phyloP scores from a whole-genome alignment of 352 stramenopile genomes.

The Phytophthora aleatoria region DNA sequence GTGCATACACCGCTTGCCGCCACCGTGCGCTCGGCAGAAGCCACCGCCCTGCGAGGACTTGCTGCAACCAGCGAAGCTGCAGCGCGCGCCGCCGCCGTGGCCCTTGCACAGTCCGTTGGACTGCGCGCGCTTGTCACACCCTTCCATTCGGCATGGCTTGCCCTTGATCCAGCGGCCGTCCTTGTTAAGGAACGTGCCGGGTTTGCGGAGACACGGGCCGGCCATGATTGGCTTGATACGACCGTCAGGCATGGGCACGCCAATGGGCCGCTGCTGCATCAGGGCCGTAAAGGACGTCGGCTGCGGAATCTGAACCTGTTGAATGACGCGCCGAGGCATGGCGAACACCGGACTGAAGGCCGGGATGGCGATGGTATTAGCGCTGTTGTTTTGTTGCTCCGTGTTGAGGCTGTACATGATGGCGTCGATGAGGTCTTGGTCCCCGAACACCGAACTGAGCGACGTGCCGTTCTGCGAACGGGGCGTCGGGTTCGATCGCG shows the following conservation, averaged over 20 bases:
- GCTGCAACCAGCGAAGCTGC: constrained; percentile 69
- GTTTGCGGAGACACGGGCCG: constrained; percentile 62
- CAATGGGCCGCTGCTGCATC: constrained; percentile 33
- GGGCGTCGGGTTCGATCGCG: constrained; percentile 13
- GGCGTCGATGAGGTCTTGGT: constrained; percentile 78
- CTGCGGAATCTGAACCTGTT: constrained; percentile 20
- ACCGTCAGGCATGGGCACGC: constrained; percentile 12
- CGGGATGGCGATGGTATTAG: constrained; percentile 5
- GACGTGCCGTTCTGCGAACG: constrained; percentile 42
- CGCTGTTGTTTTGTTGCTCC: constrained; percentile 31
- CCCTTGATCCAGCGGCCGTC: constrained; percentile 89
- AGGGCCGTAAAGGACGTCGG: constrained; percentile 33
- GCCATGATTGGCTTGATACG: constrained; percentile 33
- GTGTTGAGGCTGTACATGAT: constrained; percentile 79
- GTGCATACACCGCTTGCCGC: constrained; percentile 79
- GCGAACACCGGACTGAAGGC: constrained; percentile 22
- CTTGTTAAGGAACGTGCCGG: constrained; percentile 88
- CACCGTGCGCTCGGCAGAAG: constrained; percentile 77
- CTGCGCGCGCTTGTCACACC: constrained; percentile 79
- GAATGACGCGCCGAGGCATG: constrained; percentile 19
- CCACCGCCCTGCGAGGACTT: constrained; percentile 80
- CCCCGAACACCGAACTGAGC: constrained; percentile 77
- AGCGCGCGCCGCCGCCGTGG: constrained; percentile 81
- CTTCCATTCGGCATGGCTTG: constrained; percentile 76
- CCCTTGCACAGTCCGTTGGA: constrained; percentile 83